A percentile compares a stretch with the other conserved stretches of the same genome.
phyloP scores from a whole-genome alignment of 768 basidiomycete species.

The Russula sp. region DNA sequence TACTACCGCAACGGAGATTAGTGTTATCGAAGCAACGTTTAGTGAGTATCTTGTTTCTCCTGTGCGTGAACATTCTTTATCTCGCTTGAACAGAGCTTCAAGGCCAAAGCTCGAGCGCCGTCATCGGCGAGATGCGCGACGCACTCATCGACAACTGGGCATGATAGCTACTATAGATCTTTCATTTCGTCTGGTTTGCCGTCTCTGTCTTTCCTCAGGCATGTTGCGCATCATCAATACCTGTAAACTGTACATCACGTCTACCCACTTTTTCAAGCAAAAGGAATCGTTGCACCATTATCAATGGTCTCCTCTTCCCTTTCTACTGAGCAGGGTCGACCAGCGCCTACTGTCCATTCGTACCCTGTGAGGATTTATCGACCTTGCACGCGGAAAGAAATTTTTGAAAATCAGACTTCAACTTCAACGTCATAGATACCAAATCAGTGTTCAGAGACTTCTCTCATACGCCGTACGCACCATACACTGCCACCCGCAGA shows the following conservation, averaged over 20 bases:
- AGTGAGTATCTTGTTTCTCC: conserved; percentile 46
- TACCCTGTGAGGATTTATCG: background rate
- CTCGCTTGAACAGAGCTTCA: no score
- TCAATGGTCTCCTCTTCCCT: background rate
- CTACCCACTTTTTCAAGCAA: conserved; percentile 5
- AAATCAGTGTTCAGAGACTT: conserved; percentile 11
- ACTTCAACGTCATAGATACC: conserved; percentile 8
- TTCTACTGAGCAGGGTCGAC: background rate
- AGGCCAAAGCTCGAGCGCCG: conserved; percentile 11
- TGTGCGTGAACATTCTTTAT: no score
- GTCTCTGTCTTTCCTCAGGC: background rate
- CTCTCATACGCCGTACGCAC: conserved; percentile 1
- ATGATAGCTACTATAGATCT: conserved; percentile 30
- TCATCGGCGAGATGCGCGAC: conserved; percentile 55
- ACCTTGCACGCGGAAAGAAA: background rate
- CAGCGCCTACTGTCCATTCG: background rate
- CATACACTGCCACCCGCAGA: conserved; percentile 17
- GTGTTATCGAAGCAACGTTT: conserved; percentile 96
- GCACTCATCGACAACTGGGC: conserved; percentile 78
- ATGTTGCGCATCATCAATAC: conserved; percentile 13
- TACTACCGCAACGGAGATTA: conserved; percentile 98
- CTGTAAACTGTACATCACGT: conserved; percentile 17
- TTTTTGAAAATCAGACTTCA: background rate
- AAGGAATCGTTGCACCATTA: background rate
- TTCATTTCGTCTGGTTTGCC: background rate